These are phyloP conservation scores for Teunomyces pallodes DNA, from an alignment of 805 yeast species.

Conservation along the genomic window DNA sequence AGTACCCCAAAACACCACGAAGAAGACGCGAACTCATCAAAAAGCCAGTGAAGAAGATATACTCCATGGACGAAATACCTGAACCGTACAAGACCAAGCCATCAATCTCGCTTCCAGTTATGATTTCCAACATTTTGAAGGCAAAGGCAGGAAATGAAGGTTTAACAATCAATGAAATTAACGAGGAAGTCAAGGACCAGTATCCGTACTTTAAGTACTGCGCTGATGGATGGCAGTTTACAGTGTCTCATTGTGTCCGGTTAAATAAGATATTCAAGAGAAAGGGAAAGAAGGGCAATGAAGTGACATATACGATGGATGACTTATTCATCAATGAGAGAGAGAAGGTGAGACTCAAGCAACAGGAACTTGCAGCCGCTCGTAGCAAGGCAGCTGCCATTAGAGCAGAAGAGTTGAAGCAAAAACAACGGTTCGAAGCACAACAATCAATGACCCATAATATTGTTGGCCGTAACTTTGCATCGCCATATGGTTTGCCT, in stretches of 20 bases:
- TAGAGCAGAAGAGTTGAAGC: constrained; percentile 49
- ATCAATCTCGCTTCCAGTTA: constrained; percentile 69
- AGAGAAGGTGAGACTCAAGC: constrained; percentile 61
- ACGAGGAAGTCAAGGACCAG: constrained; percentile 78
- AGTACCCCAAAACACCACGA: constrained; percentile 32
- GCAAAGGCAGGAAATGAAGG: constrained; percentile 67
- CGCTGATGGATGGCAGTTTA: constrained; percentile 97
- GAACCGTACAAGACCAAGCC: constrained; percentile 85
- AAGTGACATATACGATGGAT: constrained; percentile 93
- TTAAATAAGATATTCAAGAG: constrained; percentile 82
- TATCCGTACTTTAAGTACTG: constrained; percentile 92
- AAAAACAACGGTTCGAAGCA: constrained; percentile 37
- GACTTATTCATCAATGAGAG: constrained; percentile 80
- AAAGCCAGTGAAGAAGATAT: constrained; percentile 59
- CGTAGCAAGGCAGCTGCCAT: constrained; percentile 55
- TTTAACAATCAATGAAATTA: constrained; percentile 64
- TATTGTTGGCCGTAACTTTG: constrained; percentile 22
- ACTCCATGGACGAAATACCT: constrained; percentile 82
- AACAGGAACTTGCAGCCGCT: constrained; percentile 62
- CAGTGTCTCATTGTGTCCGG: constrained; percentile 86
- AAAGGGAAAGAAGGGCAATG: constrained; percentile 75
- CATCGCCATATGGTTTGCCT: constrained; percentile 24
- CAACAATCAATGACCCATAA: constrained; percentile 25
- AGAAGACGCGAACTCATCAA: constrained; percentile 39
- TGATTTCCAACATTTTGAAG: constrained; percentile 77